Evolutionary conservation across 2,329 filamentous ascomycete genomes (phyloP), one percentile per base, ranked within the genome.

Genomic region (Aspergillus fischeri): DNA sequence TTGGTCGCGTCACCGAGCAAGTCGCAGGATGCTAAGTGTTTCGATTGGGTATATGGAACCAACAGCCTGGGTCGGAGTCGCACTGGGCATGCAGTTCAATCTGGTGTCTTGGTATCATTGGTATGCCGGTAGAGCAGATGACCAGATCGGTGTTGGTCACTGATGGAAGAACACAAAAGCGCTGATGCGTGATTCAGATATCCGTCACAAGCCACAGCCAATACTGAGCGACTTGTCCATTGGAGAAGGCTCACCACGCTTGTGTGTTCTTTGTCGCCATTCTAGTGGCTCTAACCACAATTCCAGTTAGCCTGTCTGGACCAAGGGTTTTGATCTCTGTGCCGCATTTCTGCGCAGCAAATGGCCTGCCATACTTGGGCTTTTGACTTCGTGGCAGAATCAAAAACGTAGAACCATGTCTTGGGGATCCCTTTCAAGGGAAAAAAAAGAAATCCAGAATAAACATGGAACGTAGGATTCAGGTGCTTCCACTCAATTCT

Each of bases 11-110:
- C 24, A 1, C 44, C 44, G 4, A 47, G 21, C 20, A 24, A 25
- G 9, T 24, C 21, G 11, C 44, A 47, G 44, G 14, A 14, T 47
- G 21, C 21, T 47, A 24, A 24, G 3, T 48, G 24, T 17, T 54
- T 51, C 32, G 27, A 63, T 64, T 61, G 60, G 62, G 45, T 27
- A n/a, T 27, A 38, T 17, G 47, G 51, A 56, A 45, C 62, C 62
- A 57, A 50, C 51, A 48, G 49, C 53, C 50, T 61, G 62, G 62
- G 57, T 54, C 58, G 41, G 51, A 48, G 56, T 62, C 51, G 51
- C 61, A 58, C 50, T 48, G 42, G 49, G 49, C 38, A 54, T 55
- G 52, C 56, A 63, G 54, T 35, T 35, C 21, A 20, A 48, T 49
- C 20, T 27, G 48, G 24, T 44, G n/a, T 11, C 11, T 24, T 24